phyloP scores from a whole-genome alignment of 495 filamentous ascomycete species.

The Durotheca rogersii region DNA sequence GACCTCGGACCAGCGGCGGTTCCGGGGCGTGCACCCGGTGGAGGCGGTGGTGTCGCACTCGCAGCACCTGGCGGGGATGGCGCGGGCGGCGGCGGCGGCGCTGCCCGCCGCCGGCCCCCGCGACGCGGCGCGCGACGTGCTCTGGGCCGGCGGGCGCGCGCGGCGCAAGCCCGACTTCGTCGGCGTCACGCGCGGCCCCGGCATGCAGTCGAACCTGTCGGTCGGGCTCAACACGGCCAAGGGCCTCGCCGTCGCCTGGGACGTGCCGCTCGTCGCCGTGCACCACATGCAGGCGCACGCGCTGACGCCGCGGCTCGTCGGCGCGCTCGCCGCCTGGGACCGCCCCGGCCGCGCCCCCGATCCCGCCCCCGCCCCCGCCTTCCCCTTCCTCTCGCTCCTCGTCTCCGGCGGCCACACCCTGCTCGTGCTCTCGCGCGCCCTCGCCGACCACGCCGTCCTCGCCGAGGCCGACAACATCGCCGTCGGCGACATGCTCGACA shows the following conservation, averaged over 20 bases:
- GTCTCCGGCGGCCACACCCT: conserved; percentile 92
- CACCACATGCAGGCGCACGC: conserved; percentile 98
- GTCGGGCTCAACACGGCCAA: conserved; percentile 84
- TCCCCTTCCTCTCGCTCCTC: conserved; percentile 88
- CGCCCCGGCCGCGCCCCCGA: conserved; percentile 52
- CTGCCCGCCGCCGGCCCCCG: conserved; percentile 44
- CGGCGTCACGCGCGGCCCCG: conserved; percentile 83
- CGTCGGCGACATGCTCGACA: conserved; percentile 83
- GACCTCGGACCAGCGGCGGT: conserved; percentile 70
- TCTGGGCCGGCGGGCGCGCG: conserved; percentile 22
- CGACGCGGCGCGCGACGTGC: conserved; percentile 12
- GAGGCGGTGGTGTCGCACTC: conserved; percentile 72
- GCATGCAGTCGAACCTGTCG: conserved; percentile 74
- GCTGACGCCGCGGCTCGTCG: conserved; percentile 78
- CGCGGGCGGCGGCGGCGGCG: conserved; percentile 60
- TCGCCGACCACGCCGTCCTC: conserved; percentile 68
- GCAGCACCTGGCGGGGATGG: conserved; percentile 61
- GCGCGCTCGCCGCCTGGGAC: conserved; percentile 49
- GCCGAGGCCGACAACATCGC: conserved; percentile 73
- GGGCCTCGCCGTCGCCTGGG: conserved; percentile 80
- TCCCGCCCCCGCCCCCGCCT: conserved; percentile 46
- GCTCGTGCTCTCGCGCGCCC: conserved; percentile 66
- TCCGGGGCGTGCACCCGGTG: conserved; percentile 76
- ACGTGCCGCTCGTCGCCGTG: conserved; percentile 76
- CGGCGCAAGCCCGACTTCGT: conserved; percentile 73